phyloP scores from a whole-genome alignment of 75 land plant genomes.

The Selaginella moellendorffii region DNA sequence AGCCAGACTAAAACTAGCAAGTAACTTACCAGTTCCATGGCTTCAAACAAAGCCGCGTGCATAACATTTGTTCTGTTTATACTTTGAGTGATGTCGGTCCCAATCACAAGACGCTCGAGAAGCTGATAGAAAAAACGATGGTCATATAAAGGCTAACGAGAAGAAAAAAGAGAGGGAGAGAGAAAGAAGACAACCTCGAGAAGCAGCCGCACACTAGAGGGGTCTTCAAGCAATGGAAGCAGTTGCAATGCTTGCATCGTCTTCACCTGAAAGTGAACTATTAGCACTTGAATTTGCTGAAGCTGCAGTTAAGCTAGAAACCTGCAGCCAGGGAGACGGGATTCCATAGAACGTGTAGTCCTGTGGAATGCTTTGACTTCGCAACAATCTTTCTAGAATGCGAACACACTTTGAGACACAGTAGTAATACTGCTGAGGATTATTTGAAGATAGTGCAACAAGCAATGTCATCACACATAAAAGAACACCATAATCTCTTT shows the following conservation, averaged over 20 bases:
- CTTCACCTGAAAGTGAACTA: neutral
- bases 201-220: neutral
- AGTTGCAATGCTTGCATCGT: neutral
- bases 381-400: neutral
- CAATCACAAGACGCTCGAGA: neutral
- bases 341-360: neutral
- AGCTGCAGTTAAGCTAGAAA: neutral
- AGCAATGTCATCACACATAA: neutral
- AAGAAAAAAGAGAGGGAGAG: too few relatives aligned
- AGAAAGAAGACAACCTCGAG: neutral
- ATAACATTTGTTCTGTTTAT: neutral
- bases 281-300: neutral
- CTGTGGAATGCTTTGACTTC: neutral
- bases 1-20: neutral
- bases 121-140: neutral
- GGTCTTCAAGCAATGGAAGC: neutral
- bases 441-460: neutral
- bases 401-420: neutral
- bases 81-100: neutral
- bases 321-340: constrained; percentile 1
- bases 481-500: neutral
- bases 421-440: neutral
- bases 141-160: too few relatives aligned
- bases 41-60: neutral
- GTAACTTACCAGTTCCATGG: neutral